Evolutionary conservation across 2,329 filamentous ascomycete genomes (phyloP).

Genomic region (Nemania serpens): DNA sequence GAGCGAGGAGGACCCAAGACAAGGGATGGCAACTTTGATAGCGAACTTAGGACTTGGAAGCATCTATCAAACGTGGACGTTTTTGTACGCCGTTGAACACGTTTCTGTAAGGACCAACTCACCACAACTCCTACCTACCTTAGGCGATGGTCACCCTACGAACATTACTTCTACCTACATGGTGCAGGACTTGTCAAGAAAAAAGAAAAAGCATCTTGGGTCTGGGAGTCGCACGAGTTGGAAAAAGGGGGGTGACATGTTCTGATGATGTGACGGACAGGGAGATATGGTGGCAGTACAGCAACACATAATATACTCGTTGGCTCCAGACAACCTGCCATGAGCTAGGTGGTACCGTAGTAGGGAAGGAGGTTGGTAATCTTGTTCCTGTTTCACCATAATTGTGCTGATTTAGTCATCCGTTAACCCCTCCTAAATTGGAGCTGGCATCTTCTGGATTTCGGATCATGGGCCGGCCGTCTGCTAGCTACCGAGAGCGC

Average conservation of each 20-base stretch:
- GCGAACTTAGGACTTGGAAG: no score
- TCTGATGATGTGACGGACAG: conserved; percentile 2
- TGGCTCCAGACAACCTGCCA: neutral
- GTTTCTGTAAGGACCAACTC: no score
- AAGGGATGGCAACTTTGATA: no score
- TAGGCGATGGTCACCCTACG: no score
- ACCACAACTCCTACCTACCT: no score
- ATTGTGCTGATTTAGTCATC: neutral
- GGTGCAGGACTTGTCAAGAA: no score
- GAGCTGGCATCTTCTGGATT: no score
- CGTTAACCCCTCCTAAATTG: neutral
- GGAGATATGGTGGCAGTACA: neutral
- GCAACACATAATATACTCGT: neutral
- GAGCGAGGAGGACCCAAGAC: no score
- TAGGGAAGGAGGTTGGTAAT: neutral
- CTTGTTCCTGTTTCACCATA: conserved; percentile 7
- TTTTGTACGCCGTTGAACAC: no score
- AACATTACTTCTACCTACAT: no score
- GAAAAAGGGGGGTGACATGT: neutral
- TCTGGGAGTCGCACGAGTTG: neutral
- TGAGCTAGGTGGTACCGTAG: no score
- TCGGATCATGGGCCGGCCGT: neutral
- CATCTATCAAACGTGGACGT: no score
- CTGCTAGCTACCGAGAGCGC: neutral
- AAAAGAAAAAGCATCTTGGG: neutral